Base-by-base conservation (phyloP, 805 yeast species). In the Starmerella kuoi region DNA sequence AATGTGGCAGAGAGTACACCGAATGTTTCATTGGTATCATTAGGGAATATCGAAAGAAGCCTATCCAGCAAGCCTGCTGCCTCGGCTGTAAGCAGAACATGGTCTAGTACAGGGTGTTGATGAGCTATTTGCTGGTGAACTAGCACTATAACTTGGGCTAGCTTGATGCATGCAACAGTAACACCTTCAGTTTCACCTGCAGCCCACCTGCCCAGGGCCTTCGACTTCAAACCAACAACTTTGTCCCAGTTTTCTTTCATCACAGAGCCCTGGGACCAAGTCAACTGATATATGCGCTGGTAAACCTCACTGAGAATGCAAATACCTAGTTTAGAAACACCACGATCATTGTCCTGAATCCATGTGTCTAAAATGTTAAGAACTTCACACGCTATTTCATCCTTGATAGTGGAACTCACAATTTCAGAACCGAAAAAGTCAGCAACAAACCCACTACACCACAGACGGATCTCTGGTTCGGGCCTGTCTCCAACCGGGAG, bases 121-220 rank as follows among this genome's bases (percentile, higher is more conserved):
- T 66, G 58, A 2, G 72, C 56, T 19, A 37, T 22, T 24, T 42
- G 55, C 21, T 35, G 40, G 25, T 49, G 48, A 11, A 42, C 30
- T 45, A 79, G 85, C 1, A 72, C 68, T 4, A 77, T 61, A 41
- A 69, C 69, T n/a, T 74, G 74, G 9, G 84, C 72, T 45, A 87
- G 76, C 60, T 80, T 83, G 40, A 79, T 64, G n/a, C 79, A 66
- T 23, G 87, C 77, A n/a, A 81, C 62, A 58, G 73, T 76, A 36
- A 76, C 64, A 12, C 79, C 82, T 25, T 41, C 45, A 0, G 28
- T 21, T 4, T 49, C 20, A 2, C n/a, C 17, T 18, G 53, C 48
- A 19, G 68, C 72, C 76, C 84, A 83, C 44, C 74, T 69, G 8
- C 66, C 60, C n/a, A 81, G 58, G n/a, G 84, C 65, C 26, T 63